Base-by-base conservation (phyloP, 2,329 filamentous ascomycete genomes). In the Pseudogymnoascus sp. region DNA sequence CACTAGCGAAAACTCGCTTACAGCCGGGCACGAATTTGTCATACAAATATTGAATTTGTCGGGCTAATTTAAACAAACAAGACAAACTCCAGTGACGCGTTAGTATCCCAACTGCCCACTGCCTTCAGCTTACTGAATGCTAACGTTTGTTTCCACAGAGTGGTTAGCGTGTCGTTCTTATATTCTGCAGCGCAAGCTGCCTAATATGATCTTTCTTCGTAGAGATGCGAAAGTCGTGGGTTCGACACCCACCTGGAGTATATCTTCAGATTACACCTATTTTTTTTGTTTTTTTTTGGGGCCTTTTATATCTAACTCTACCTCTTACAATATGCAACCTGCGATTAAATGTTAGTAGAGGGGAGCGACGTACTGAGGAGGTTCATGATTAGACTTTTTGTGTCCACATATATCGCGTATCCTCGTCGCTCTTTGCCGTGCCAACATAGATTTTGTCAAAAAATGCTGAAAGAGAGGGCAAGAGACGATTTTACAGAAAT, bases 131-230 rank as follows among this genome's bases (percentile, higher is more conserved):
- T 56, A 56, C 50, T 56, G 50, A 56, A 56, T 56, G 50, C 50
- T 56, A 56, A 56, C 50, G 50, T 56, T 56, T 56, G 50, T 56
- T 56, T 33, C 50, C 50, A 72, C 71, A 70, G 70, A 74, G 72
- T 72, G 71, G 71, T 72, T 74, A 74, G 71, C 71, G 72, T 71
- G 69, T 73, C 72, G 73, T 74, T 74, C 73, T 74, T 74, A 74
- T 74, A 74, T 69, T 69, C 63, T 63, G 56, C 63, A 63, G 65
- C 63, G 50, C 63, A 66, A 65, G 59, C 65, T 59, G 63, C 56
- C 44, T 63, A 66, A 66, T 71, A 71, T 73, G 71, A 69, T 63
- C 66, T 66, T 68, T 42, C 37, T 42, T 67, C 62, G 66, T 56
- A 72, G 72, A 67, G 65, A 74, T 74, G 72, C 73, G 73, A 74